Evolutionary conservation across 768 basidiomycete genomes (phyloP), one percentile per base, ranked within the genome.

Genomic region (Mycena olivaceomarginata): DNA sequence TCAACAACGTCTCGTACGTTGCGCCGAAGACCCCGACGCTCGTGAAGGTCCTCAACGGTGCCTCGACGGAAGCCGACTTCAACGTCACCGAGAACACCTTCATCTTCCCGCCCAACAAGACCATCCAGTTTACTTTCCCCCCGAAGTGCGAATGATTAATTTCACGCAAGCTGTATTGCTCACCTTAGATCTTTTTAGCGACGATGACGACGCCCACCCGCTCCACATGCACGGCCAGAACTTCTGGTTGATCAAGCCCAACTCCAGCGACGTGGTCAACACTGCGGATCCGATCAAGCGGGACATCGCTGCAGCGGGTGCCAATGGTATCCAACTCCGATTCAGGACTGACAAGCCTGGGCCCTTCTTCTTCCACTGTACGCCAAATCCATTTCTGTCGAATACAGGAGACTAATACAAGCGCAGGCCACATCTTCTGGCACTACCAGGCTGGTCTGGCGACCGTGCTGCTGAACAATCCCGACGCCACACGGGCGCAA

Each of bases 291-390:
- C 94, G 2, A 87, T 91, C 37, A 79, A 73, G 25, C 83, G 83
- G 74, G 83, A 83, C 65, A 80, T 79, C 59, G 45, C 79, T 39
- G 82, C 73, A 46, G 77, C 80, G 9, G 80, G 80, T 45, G 74
- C 78, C 37, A 72, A 67, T 9, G 81, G 82, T 2, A 81, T 75
- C 18, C 89, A 86, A 1, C 76, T 94, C 62, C 88, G 92, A 12
- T 93, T 92, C 85, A 78, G 84, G 11, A 92, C 92, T 6, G 89
- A 93, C 79, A 92, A 91, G 83, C 85, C 91, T 0, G 93, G 91
- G 25, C 20, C 48, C 31, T 37, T 46, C 41, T 46, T 25, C 64
- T 22, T 46, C 43, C 67, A 16, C 48, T 56, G 59, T 60, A 37
- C 59, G 59, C 59, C 48, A 31, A 53, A 51, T 67, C 48, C 48